Percentiles rank a stretch among this genome's conserved stretches.
Evolutionary conservation across 2,329 filamentous ascomycete genomes (phyloP).

Genomic region (Colletotrichum ledebouriae): DNA sequence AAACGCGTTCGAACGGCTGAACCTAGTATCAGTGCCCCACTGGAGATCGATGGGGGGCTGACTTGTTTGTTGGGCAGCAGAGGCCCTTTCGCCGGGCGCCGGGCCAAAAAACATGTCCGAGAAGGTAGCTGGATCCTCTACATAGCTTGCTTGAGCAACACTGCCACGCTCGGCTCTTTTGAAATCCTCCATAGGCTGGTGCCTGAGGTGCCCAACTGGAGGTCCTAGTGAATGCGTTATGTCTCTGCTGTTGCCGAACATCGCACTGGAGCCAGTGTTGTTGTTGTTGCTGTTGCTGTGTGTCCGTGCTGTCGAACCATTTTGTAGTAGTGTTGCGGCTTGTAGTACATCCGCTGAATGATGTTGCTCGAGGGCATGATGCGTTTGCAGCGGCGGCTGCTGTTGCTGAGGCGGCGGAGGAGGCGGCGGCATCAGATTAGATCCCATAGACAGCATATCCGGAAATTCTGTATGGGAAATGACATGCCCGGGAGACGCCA

Average conservation of each 20-base stretch:
- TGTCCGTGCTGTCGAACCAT: slow-evolving; percentile 52
- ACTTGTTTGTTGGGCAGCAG: slow-evolving; percentile 39
- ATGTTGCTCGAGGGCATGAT: slow-evolving; percentile 46
- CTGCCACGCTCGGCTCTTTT: slow-evolving; percentile 55
- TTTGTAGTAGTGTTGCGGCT: slow-evolving; percentile 66
- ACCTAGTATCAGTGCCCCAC: slow-evolving; percentile 79
- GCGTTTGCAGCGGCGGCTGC: slow-evolving; percentile 45
- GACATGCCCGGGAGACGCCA: slow-evolving; percentile 47
- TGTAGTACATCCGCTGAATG: slow-evolving; percentile 69
- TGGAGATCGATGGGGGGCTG: slow-evolving; percentile 62
- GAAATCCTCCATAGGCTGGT: slow-evolving; percentile 60
- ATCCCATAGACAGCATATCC: slow-evolving; percentile 49
- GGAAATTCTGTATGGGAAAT: slow-evolving; percentile 46
- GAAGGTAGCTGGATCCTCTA: slow-evolving; percentile 52
- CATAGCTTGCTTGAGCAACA: slow-evolving; percentile 46
- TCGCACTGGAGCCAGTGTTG: slow-evolving; percentile 41
- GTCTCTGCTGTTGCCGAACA: slow-evolving; percentile 39
- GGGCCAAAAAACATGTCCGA: slow-evolving; percentile 58
- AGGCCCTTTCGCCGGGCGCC: slow-evolving; percentile 42
- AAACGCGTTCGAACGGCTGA: slow-evolving; percentile 70
- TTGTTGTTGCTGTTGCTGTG: slow-evolving; percentile 44
- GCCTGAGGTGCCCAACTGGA: slow-evolving; percentile 57
- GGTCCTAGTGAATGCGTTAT: slow-evolving; percentile 47
- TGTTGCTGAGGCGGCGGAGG: slow-evolving; percentile 49
- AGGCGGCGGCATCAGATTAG: slow-evolving; percentile 54